These are phyloP conservation scores for Colletotrichum sp. DNA, from an alignment of 2,329 filamentous ascomycete species.

Conservation along the genomic window DNA sequence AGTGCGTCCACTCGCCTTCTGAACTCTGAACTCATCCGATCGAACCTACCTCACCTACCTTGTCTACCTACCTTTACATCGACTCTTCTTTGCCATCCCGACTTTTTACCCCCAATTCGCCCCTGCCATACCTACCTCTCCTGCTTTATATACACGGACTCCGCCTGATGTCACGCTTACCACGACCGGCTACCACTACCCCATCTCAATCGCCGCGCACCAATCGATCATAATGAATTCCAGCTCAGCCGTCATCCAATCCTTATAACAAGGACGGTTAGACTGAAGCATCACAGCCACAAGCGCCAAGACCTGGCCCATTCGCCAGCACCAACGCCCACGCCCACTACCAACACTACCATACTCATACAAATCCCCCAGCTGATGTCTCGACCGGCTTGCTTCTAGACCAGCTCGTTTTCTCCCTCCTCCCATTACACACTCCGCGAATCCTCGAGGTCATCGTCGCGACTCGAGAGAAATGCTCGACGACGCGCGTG, in stretches of 20 bases:
- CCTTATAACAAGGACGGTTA: conserved; percentile 19
- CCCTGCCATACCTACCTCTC: background rate
- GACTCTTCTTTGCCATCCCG: background rate
- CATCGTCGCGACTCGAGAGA: conserved; percentile 7
- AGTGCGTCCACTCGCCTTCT: background rate
- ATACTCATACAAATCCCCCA: background rate
- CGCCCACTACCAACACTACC: background rate
- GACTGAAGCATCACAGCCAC: conserved; percentile 20
- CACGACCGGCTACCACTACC: background rate
- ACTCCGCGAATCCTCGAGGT: background rate
- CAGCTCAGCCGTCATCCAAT: conserved; percentile 17
- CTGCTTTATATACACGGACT: background rate
- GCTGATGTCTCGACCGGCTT: conserved; percentile 2
- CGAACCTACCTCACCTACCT: background rate
- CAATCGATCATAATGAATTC: conserved; percentile 19
- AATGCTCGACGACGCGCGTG: conserved; percentile 38
- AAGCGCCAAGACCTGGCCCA: conserved; percentile 14
- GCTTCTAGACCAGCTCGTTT: background rate
- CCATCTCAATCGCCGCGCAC: background rate
- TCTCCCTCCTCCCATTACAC: background rate
- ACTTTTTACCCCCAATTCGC: background rate
- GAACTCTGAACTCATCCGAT: conserved; percentile 2
- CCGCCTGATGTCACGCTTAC: conserved; percentile 2
- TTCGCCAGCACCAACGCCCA: background rate
- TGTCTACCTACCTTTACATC: background rate